A percentile compares a stretch with the other conserved stretches of the same genome.
These are phyloP conservation scores for Tolypocladium sp. DNA, from an alignment of 2,329 filamentous ascomycete genomes.

Conservation along the genomic window DNA sequence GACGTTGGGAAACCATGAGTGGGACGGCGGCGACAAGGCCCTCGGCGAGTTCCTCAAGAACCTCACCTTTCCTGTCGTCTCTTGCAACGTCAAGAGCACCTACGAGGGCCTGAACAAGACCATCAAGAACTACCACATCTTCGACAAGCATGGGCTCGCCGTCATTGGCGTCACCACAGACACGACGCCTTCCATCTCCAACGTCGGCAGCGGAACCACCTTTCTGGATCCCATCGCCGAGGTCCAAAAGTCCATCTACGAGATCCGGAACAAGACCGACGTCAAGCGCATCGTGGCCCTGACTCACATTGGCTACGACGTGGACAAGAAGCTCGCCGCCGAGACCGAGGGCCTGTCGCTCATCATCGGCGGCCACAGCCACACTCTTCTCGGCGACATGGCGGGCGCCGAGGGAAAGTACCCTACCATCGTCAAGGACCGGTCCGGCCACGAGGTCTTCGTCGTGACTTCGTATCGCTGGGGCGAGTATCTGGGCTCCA, in stretches of 20 bases:
- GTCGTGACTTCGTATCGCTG: slow-evolving; percentile 59
- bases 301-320: slow-evolving; percentile 58
- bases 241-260: slow-evolving; percentile 52
- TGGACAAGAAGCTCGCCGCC: slow-evolving; percentile 51
- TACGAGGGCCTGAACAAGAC: slow-evolving; percentile 50
- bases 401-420: slow-evolving; percentile 49
- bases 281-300: slow-evolving; percentile 57
- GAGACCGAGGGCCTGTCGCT: slow-evolving; percentile 55
- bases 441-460: slow-evolving; percentile 57
- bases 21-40: slow-evolving; percentile 54
- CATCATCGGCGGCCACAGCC: slow-evolving; percentile 55
- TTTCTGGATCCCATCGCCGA: slow-evolving; percentile 49
- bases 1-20: slow-evolving; percentile 61
- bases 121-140: slow-evolving; percentile 58
- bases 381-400: slow-evolving; percentile 52
- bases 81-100: slow-evolving; percentile 53
- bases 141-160: slow-evolving; percentile 49
- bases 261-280: slow-evolving; percentile 51
- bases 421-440: slow-evolving; percentile 53
- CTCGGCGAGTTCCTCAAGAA: slow-evolving; percentile 54
- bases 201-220: slow-evolving; percentile 45
- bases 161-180: slow-evolving; percentile 48
- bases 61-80: slow-evolving; percentile 55
- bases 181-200: slow-evolving; percentile 39
- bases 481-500: slow-evolving; percentile 61